These are phyloP conservation scores for Hymenoscyphus fructigenus DNA, from an alignment of 2,329 filamentous ascomycete species.

Conservation along the genomic window DNA sequence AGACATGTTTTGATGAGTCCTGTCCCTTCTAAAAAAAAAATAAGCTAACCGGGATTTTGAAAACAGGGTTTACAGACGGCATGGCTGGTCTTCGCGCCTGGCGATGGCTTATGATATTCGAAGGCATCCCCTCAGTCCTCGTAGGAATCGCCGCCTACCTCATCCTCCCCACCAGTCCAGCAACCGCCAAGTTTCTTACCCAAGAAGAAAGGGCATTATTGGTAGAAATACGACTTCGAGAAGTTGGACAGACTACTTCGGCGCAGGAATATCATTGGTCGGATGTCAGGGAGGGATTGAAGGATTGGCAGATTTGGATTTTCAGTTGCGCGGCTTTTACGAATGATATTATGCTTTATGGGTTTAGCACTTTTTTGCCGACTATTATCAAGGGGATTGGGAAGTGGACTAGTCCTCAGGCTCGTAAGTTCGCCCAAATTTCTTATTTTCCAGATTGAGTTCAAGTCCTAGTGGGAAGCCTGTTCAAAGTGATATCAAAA, in stretches of 20 bases:
- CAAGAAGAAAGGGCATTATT: conserved; percentile 46
- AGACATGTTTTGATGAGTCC: no score
- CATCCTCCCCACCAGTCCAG: conserved; percentile 57
- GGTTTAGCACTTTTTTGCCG: conserved; percentile 66
- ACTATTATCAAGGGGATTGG: conserved; percentile 67
- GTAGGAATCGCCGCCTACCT: conserved; percentile 56
- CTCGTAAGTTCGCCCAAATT: conserved; percentile 40
- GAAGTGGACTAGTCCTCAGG: conserved; percentile 52
- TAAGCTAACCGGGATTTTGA: no score
- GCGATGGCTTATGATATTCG: conserved; percentile 50
- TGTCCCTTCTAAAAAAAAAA: no score
- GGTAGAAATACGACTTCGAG: conserved; percentile 35
- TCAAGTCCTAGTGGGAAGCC: not conserved
- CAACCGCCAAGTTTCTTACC: conserved; percentile 57
- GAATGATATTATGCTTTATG: conserved; percentile 65
- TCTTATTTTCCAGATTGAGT: not conserved
- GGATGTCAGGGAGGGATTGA: conserved; percentile 54
- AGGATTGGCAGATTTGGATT: conserved; percentile 64
- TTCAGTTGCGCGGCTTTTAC: conserved; percentile 62
- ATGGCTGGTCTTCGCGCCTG: conserved; percentile 57
- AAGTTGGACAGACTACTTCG: conserved; percentile 49
- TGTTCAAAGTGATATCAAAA: no score
- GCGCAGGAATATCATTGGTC: conserved; percentile 55
- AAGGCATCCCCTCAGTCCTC: conserved; percentile 49
- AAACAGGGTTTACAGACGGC: conserved; percentile 55